Base-by-base conservation (phyloP, 2,329 filamentous ascomycete genomes). In the Pseudocercospora fuligena region DNA sequence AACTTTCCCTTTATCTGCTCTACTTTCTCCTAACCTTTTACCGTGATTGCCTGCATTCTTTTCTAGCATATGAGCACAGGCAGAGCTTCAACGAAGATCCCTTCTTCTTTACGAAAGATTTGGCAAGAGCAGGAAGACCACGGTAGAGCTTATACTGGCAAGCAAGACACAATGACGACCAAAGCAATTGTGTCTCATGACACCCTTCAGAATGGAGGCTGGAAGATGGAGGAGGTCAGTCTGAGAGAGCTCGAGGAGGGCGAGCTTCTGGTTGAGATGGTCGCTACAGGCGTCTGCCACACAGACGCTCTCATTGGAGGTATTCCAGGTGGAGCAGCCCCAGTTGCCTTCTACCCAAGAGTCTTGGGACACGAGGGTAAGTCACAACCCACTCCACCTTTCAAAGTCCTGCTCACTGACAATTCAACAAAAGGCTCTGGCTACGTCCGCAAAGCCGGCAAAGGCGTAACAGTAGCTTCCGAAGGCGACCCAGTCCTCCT, bases 321-420 rank as follows among this genome's bases (percentile, higher is more conserved):
- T 8, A 61, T 77, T 16, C 78, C 75, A 9, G 76, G 74, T 11
- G 75, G 73, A 9, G 70, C 73, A 29, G 74, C 76, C 1, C 75
- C 76, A 2, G 77, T 80, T 2, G 75, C 80, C 2, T 78, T 79
- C 40, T 85, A 84, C 68, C 83, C 83, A 0, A 74, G 79, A 27
- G 80, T 87, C 0, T 75, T 86, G 16, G 86, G 85, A 2, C 86
- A 88, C 67, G 85, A 87, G 78, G 85, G 85, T 80, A 65, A 61
- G 47, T 7, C 21, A 27, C n/a, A n/a, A 33, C 16, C 3, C 47
- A 43, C 47, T 53, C 19, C 21, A 8, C 23, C 47, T 23, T 25
- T 5, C 12, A 43, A 29, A 29, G 23, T 16, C n/a, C 14, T 46
- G 46, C 19, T 31, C 29, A 21, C 33, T 63, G 29, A 60, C 62